A percentile compares a stretch with the other conserved stretches of the same genome.
Evolutionary conservation across 2,329 filamentous ascomycete species (phyloP).

Genomic region (Exophiala alcalophila): DNA sequence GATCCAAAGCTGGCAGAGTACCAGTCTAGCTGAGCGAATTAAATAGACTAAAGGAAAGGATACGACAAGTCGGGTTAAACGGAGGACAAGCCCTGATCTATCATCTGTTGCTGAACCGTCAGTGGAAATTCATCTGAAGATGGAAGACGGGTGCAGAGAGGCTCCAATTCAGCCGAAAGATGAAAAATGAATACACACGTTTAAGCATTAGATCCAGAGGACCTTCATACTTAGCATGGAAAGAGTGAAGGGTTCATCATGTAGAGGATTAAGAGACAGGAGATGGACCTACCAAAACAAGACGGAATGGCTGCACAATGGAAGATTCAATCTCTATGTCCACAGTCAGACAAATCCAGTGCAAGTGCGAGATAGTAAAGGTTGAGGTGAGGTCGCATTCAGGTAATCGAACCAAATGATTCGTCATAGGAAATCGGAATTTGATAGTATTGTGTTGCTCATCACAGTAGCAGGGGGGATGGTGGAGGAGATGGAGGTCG

Average conservation of each 20-base stretch:
- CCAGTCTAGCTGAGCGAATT: slow-evolving; percentile 11
- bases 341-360: slow-evolving; percentile 1
- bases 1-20: slow-evolving; percentile 27
- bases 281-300: slow-evolving; percentile 16
- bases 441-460: slow-evolving; percentile 50
- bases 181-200: slow-evolving; percentile 61
- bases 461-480: slow-evolving; percentile 39
- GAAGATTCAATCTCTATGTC: background rate
- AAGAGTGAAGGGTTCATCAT: slow-evolving; percentile 57
- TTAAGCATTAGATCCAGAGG: slow-evolving; percentile 49
- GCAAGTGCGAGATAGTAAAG: slow-evolving; percentile 9
- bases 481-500: too few relatives aligned
- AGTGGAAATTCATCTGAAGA: background rate
- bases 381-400: slow-evolving; percentile 27
- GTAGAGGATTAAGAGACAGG: slow-evolving; percentile 24
- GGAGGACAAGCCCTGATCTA: background rate
- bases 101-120: background rate
- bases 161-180: slow-evolving; percentile 58
- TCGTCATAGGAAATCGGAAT: slow-evolving; percentile 47
- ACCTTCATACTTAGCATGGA: slow-evolving; percentile 62
- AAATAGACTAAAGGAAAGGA: background rate
- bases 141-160: background rate
- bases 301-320: background rate
- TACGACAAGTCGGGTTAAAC: background rate
- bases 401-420: slow-evolving; percentile 50